Conservation (phyloP, 1,139 yeast genomes). For the Saccharomycopsis phalli region DNA sequence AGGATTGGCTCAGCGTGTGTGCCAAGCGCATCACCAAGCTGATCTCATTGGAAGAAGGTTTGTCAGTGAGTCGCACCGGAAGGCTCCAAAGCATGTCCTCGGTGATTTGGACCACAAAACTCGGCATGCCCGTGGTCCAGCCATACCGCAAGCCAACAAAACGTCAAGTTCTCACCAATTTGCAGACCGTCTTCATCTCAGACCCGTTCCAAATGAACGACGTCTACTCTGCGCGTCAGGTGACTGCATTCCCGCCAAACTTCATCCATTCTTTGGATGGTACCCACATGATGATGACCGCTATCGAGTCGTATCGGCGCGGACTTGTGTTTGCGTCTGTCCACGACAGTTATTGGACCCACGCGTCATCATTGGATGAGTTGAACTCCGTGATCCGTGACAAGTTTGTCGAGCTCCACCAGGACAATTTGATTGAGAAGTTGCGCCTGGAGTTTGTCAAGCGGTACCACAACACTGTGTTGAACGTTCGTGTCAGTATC, state of each 20-base stretch:
- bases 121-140: slow-evolving; percentile 91
- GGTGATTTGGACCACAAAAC: slow-evolving; percentile 95
- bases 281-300: slow-evolving; percentile 90
- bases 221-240: slow-evolving; percentile 83
- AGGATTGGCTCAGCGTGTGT: slow-evolving; percentile 89
- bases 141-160: slow-evolving; percentile 73
- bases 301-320: slow-evolving; percentile 61
- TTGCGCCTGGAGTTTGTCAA: slow-evolving; percentile 72
- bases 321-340: slow-evolving; percentile 87
- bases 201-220: slow-evolving; percentile 80
- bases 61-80: slow-evolving; percentile 26
- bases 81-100: slow-evolving; percentile 68
- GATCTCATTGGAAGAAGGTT: slow-evolving; percentile 41
- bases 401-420: slow-evolving; percentile 72
- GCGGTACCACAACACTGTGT: slow-evolving; percentile 67
- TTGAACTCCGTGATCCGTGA: slow-evolving; percentile 73
- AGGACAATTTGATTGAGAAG: slow-evolving; percentile 58
- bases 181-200: slow-evolving; percentile 73
- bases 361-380: slow-evolving; percentile 69
- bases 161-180: slow-evolving; percentile 61
- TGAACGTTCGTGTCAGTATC: slow-evolving; percentile 47
- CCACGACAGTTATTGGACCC: slow-evolving; percentile 98
- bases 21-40: slow-evolving; percentile 78
- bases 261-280: slow-evolving; percentile 95
- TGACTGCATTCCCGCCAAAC: slow-evolving; percentile 93